A percentile compares a stretch with the other conserved stretches of the same genome.
Conservation (phyloP, 2,329 filamentous ascomycete genomes). For the Paecilomyces fulvus region DNA sequence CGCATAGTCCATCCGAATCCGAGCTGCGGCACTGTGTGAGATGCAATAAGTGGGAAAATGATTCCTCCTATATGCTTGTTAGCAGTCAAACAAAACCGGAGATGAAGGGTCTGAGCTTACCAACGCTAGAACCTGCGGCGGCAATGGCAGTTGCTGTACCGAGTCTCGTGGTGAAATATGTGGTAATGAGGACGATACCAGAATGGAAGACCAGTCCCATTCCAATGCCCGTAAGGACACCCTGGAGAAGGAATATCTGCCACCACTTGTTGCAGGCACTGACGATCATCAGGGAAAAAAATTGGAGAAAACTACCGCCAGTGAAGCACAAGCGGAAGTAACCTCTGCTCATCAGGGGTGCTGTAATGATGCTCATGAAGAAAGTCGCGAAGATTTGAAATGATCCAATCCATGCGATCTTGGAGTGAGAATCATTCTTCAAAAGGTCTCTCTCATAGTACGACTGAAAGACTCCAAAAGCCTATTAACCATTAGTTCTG, state of each 20-base stretch:
- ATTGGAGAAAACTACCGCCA: constrained; percentile 16
- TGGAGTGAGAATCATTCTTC: constrained; percentile 14
- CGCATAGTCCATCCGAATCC: background rate
- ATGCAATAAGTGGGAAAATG: background rate
- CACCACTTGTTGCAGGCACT: constrained; percentile 34
- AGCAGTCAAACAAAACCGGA: background rate
- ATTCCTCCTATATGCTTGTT: background rate
- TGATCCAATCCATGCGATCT: constrained; percentile 34
- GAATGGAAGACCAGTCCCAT: constrained; percentile 25
- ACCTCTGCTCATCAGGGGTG: constrained; percentile 29
- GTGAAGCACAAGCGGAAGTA: constrained; percentile 23
- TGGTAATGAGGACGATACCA: constrained; percentile 21
- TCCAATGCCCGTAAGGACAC: constrained; percentile 21
- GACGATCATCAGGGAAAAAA: constrained; percentile 36
- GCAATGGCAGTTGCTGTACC: constrained; percentile 24
- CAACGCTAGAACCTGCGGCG: constrained; percentile 24
- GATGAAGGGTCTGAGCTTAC: constrained; percentile 3
- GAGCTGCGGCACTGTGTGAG: background rate
- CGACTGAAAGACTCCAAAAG: constrained; percentile 35
- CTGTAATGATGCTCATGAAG: constrained; percentile 28
- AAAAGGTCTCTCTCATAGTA: constrained; percentile 29
- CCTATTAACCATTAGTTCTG: constrained; percentile 4
- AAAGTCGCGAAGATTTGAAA: constrained; percentile 36
- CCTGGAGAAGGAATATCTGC: constrained; percentile 28
- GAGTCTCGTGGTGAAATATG: constrained; percentile 26